Percentiles rank a stretch among this genome's conserved stretches.
Evolutionary conservation across 768 basidiomycete species (phyloP).

Genomic region (Russula sp.): DNA sequence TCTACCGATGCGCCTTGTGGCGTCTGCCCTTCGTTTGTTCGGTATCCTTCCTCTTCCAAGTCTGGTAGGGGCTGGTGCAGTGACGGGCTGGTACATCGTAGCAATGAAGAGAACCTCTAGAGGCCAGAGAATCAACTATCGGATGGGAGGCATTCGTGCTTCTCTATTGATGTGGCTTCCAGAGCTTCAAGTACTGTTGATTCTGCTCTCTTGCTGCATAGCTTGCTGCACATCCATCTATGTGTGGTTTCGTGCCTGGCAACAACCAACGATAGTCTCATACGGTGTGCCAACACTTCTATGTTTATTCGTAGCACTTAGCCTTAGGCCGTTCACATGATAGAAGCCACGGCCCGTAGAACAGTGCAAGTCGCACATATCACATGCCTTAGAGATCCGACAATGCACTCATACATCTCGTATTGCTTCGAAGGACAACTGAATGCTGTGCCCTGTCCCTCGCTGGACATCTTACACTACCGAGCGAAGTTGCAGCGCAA

Average conservation of each 20-base stretch:
- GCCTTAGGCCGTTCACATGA: not conserved
- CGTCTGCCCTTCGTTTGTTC: constrained; percentile 17
- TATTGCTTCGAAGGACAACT: not conserved
- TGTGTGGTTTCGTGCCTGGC: not conserved
- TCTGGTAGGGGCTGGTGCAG: constrained; percentile 57
- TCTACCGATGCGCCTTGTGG: not conserved
- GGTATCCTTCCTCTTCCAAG: constrained; percentile 33
- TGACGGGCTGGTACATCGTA: constrained; percentile 61
- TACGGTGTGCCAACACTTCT: not conserved
- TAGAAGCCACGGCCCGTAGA: not conserved
- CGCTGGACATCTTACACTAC: not conserved
- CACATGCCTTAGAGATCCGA: not conserved
- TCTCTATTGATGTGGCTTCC: constrained; percentile 24
- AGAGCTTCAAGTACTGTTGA: not conserved
- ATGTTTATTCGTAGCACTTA: not conserved
- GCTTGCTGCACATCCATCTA: not conserved
- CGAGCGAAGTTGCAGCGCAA: not conserved
- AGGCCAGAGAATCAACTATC: constrained; percentile 20
- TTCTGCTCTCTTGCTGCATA: not conserved
- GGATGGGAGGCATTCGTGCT: constrained; percentile 23
- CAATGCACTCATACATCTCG: not conserved
- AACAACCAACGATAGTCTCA: not conserved
- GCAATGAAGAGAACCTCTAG: constrained; percentile 46
- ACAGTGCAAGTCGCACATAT: not conserved
- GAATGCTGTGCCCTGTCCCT: not conserved